Evolutionary conservation across 202 grass and related monocot species (phyloP).

Genomic region (Zizania palustris): DNA sequence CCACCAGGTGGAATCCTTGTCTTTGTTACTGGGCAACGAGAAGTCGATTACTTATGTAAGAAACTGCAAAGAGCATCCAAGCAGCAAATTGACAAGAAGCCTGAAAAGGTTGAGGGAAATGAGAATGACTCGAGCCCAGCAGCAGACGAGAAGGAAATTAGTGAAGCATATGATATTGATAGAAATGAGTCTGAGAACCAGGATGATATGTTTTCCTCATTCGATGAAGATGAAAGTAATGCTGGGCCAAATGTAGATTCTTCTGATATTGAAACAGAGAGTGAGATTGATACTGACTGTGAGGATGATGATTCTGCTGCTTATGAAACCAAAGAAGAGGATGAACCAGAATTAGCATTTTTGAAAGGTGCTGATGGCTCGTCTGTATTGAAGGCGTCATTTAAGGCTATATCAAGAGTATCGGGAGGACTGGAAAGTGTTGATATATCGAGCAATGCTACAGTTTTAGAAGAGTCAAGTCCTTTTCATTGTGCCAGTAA

Average conservation of each 20-base stretch:
- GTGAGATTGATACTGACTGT: constrained; percentile 57
- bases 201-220: constrained; percentile 63
- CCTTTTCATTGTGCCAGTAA: constrained; percentile 40
- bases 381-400: constrained; percentile 75
- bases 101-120: constrained; percentile 38
- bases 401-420: constrained; percentile 67
- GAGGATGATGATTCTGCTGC: constrained; percentile 57
- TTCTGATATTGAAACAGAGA: constrained; percentile 62
- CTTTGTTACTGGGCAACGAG: constrained; percentile 95
- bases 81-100: constrained; percentile 44
- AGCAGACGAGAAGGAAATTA: constrained; percentile 69
- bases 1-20: constrained; percentile 89
- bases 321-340: constrained; percentile 51
- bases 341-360: constrained; percentile 62
- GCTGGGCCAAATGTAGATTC: constrained; percentile 55
- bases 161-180: constrained; percentile 90
- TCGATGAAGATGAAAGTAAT: constrained; percentile 58
- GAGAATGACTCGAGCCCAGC: constrained; percentile 46
- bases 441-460: constrained; percentile 41
- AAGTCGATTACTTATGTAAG: constrained; percentile 92
- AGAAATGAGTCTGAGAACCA: constrained; percentile 52
- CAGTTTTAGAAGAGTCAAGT: constrained; percentile 40
- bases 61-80: constrained; percentile 68
- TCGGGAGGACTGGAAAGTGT: constrained; percentile 34
- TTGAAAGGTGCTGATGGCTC: constrained; percentile 57